Base-by-base conservation (phyloP, 805 yeast genomes). In the Yarrowia hollandica region DNA sequence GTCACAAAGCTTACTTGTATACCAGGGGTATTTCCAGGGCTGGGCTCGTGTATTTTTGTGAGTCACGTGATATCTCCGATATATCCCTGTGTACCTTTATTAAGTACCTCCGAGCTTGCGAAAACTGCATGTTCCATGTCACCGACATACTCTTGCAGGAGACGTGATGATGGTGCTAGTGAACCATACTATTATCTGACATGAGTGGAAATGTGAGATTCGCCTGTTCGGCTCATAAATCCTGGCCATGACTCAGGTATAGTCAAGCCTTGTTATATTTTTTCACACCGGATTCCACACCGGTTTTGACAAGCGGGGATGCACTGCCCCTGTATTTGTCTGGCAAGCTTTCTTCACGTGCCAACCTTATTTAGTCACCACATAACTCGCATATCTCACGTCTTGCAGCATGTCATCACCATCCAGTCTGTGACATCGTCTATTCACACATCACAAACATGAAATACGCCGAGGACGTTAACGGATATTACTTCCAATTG, bases 401-500 rank as follows among this genome's bases (percentile, higher is more conserved):
- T 26, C 15, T 9, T 12, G 15, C 22, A 15, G 37, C 10, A 9
- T 7, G 11, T 25, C 21, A 5, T 7, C 22, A 26, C 16, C 21
- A 5, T 7, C 22, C 9, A 26, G 9, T 12, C 30, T 26, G 15
- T 15, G 34, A 30, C 34, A 16, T n/a, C 31, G 11, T 14, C 23
- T 12, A 7, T 16, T 12, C 18, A 22, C 28, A 19, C 26, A 12
- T 15, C n/a, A 14, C 34, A 12, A 30, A 15, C 25, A 48, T 48
- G 55, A 48, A 33, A 48, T 48, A 48, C 55, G 39, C 55, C 10
- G 55, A 48, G 55, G 55, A 48, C 55, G 21, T 14, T 10, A 22
- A 33, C 55, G 55, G 55, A 38, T 48, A 48, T 39, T 48, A 48
- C 39, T 48, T 48, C 39, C 38, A 31, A n/a, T 21, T 48, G 39